Base-by-base conservation (phyloP, 2,329 filamentous ascomycete species). In the Simplicillium sp. region DNA sequence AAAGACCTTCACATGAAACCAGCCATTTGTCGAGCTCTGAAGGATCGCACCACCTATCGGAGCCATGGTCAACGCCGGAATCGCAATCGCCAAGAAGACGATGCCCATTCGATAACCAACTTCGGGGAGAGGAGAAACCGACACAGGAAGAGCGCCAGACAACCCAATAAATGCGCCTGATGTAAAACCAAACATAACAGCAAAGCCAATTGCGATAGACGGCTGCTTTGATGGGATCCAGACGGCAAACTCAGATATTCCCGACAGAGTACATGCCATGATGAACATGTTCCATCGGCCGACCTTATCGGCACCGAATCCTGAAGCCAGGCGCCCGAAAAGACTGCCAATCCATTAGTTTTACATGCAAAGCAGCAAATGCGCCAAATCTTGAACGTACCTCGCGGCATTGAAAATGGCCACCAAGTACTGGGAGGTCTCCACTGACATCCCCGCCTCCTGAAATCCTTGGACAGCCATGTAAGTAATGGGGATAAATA, bases 61-160 rank as follows among this genome's bases (percentile, higher is more conserved):
- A 9, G 29, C 29, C 9, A 9, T n/a, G n/a, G n/a, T 31, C 9
- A 31, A n/a, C 9, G 29, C 9, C 29, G 9, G 9, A 31, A 31
- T 9, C n/a, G 29, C 29, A 9, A 31, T 31, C 29, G 29, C 29
- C n/a, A 31, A n/a, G 29, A 31, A 31, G 9, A 31, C 29, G 9
- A 31, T 31, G n/a, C 29, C 29, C 9, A 31, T 31, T 31, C 29
- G 9, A 31, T n/a, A 9, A 31, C 29, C 29, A 9, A 31, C 9
- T 31, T 31, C 29, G 29, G n/a, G n/a, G 28, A 77, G 60, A 32
- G 74, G 68, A 0, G 70, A 73, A 37, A 81, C 73, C 38, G 78
- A 70, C 1, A 57, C 59, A 3, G 59, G 46, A 11, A 61, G 50
- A 1, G 55, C 56, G 0, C 59, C 55, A 1, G 50, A 46, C 0